A percentile compares a stretch with the other conserved stretches of the same genome.
These are phyloP conservation scores for Astraeus odoratus DNA, from an alignment of 768 basidiomycete genomes.

Conservation along the genomic window DNA sequence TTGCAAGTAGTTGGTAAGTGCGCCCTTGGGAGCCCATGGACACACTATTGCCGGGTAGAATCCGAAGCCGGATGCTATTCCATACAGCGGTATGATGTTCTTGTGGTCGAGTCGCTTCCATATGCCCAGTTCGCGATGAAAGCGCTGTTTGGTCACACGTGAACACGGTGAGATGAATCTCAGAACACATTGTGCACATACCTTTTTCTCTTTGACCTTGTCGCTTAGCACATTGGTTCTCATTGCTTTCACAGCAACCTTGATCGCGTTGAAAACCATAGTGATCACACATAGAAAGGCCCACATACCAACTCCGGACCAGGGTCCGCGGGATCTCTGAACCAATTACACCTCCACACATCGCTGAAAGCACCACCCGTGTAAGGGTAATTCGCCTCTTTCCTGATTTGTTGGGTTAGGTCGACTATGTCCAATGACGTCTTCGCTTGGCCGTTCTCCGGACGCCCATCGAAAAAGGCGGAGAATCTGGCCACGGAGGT, in stretches of 20 bases:
- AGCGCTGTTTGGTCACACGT: conserved; percentile 5
- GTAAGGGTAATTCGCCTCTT: neutral
- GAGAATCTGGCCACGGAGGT: neutral
- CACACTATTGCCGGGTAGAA: conserved; percentile 19
- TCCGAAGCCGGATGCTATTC: conserved; percentile 21
- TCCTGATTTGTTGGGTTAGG: neutral
- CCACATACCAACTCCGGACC: neutral
- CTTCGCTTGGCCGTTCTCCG: neutral
- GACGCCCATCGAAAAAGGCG: neutral
- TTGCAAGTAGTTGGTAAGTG: conserved; percentile 14
- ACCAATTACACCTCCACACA: conserved; percentile 1
- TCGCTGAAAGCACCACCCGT: neutral
- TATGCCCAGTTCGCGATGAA: conserved; percentile 23
- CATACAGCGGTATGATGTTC: conserved; percentile 24
- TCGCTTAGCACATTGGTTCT: conserved; percentile 3
- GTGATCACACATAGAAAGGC: neutral
- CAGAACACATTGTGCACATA: neutral
- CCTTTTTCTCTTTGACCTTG: conserved; percentile 2
- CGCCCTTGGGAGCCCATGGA: conserved; percentile 25
- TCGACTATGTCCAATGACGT: neutral
- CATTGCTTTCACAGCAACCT: conserved; percentile 22
- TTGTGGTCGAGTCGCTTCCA: conserved; percentile 21
- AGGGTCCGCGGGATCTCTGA: neutral
- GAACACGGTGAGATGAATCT: neutral
- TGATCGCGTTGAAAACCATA: neutral